A percentile compares a stretch with the other conserved stretches of the same genome.
phyloP scores from a whole-genome alignment of 73 alveolate genomes.

The Tetrahymena elliotti region DNA sequence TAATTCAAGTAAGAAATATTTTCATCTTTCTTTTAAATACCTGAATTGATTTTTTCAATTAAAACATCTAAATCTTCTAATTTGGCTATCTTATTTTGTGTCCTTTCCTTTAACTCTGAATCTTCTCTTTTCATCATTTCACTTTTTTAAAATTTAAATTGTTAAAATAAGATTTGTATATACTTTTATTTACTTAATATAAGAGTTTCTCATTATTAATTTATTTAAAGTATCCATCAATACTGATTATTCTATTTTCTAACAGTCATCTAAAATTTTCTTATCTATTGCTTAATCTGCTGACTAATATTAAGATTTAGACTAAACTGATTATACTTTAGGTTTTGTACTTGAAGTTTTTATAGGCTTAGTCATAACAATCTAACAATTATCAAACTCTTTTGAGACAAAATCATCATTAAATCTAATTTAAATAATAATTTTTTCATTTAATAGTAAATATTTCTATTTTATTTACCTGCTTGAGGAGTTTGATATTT shows the following conservation, averaged over 20 bases:
- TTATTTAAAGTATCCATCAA: neutral
- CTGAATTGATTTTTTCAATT: neutral
- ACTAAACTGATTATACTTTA: neutral
- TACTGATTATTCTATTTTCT: neutral
- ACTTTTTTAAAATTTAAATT: neutral
- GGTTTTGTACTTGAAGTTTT: neutral
- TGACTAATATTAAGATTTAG: neutral
- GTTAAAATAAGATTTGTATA: neutral
- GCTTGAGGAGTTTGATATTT: neutral
- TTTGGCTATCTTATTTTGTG: neutral
- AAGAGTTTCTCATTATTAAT: neutral
- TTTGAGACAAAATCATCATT: neutral
- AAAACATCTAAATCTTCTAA: neutral
- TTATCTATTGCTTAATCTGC: neutral
- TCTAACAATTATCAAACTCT: neutral
- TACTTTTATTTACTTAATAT: neutral
- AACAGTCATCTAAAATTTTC: neutral
- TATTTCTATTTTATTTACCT: neutral
- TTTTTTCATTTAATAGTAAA: too few species aligned
- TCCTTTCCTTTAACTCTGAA: neutral
- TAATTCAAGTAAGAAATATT: neutral
- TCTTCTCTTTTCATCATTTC: neutral
- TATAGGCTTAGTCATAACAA: neutral
- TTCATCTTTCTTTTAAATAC: neutral
- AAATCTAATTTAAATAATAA: neutral